Base-by-base conservation (phyloP, 2,329 filamentous ascomycete genomes). In the Pochonia chlamydosporia region DNA sequence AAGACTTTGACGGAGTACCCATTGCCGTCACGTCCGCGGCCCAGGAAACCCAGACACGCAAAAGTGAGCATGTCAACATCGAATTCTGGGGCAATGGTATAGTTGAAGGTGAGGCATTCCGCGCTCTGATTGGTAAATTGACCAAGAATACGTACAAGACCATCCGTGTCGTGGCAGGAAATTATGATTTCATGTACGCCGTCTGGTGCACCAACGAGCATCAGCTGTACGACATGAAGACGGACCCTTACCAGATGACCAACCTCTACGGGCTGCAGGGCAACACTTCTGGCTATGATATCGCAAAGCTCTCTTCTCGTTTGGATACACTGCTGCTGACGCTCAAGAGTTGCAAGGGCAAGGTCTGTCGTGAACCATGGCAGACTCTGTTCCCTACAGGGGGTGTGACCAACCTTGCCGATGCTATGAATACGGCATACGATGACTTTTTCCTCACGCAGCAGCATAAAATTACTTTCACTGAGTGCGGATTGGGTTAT, bases 161-260 rank as follows among this genome's bases (percentile, higher is more conserved):
- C 0, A 54, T 82, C 18, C 71, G 80, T n/a, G 62, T 84, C 5
- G 67, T 80, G 4, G 65, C 72, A 1, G 59, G 72, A 2, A 62
- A 65, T 4, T 86, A 85, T 56, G 79, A 75, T 55, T 59, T 86
- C 5, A 44, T 48, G 46, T 47, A 87, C 55, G 75, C 80, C 0
- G 79, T 85, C 0, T 87, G 83, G 82, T 87, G 84, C 57, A 84
- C 66, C 13, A 80, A 81, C 44, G 82, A 85, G 56, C 76, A 79
- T 47, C 82, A 87, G 59, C 71, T 85, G 2, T 87, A 86, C 58
- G 74, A 86, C 51, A 56, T 84, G 33, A 75, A 69, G 73, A 66
- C 65, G 23, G 78, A 81, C 47, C 76, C 75, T 1, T 67, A 70
- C 25, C 75, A 83, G 57, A 61, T 76, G 20, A 54, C 63, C 39